A percentile compares a stretch with the other conserved stretches of the same genome.
Conservation (phyloP, 192 early-diverging fungal genomes). For the Dissophora ornata region DNA sequence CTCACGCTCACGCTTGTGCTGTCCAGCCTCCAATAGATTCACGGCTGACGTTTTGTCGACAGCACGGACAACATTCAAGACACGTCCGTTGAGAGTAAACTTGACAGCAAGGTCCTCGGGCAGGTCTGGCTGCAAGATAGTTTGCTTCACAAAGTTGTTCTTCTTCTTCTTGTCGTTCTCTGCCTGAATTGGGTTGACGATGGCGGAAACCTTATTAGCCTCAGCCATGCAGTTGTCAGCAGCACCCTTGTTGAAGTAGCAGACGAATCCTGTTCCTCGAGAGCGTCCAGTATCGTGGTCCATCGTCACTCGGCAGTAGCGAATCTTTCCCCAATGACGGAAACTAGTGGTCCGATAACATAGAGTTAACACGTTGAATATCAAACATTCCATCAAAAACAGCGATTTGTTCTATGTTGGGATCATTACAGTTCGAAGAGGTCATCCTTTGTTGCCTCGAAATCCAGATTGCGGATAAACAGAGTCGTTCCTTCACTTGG, state of each 20-base stretch:
- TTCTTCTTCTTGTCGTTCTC: constrained; percentile 67
- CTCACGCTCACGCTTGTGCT: constrained; percentile 69
- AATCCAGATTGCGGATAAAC: constrained; percentile 93
- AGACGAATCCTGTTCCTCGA: constrained; percentile 95
- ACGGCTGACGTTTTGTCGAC: constrained; percentile 80
- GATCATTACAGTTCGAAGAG: constrained; percentile 63
- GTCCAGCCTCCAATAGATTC: constrained; percentile 68
- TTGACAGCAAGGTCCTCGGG: constrained; percentile 57
- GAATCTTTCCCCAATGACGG: constrained; percentile 74
- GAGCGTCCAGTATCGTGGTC: constrained; percentile 86
- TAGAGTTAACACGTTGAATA: too few species aligned
- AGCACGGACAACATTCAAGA: constrained; percentile 82
- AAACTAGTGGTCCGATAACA: constrained; percentile 74
- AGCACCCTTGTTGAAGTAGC: constrained; percentile 77
- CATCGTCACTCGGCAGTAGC: constrained; percentile 87
- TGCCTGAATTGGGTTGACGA: constrained; percentile 40
- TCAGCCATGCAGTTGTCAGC: constrained; percentile 82
- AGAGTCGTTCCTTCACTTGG: constrained; percentile 80
- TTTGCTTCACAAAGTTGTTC: constrained; percentile 62
- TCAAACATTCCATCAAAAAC: too few species aligned
- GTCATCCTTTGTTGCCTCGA: constrained; percentile 88
- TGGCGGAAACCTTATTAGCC: constrained; percentile 69
- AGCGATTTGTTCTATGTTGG: too few species aligned
- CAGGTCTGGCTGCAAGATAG: constrained; percentile 74
- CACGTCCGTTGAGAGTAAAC: constrained; percentile 84